Evolutionary conservation across 2,329 filamentous ascomycete species (phyloP).

Genomic region (Ophiostoma sp.): DNA sequence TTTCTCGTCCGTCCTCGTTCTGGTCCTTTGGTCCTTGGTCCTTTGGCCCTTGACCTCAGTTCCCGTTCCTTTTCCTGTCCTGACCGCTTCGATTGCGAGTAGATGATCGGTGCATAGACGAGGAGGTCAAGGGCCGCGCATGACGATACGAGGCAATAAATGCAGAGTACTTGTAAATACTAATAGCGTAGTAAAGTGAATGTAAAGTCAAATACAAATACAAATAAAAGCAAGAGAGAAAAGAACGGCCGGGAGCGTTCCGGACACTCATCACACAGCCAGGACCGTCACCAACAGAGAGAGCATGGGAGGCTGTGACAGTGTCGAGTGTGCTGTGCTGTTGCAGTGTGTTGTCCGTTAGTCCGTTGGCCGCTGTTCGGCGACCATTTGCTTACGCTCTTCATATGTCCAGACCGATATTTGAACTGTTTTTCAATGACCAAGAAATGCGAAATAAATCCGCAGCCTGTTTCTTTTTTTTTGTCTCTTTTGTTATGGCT

Average conservation of each 20-base stretch:
- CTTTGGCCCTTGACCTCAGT: neutral
- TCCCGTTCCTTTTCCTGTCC: neutral
- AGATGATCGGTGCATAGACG: neutral
- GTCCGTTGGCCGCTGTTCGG: neutral
- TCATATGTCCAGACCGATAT: neutral
- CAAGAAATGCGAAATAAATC: too few species aligned
- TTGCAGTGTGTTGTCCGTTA: neutral
- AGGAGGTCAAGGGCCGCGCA: too few species aligned
- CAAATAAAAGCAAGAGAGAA: neutral
- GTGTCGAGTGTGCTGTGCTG: neutral
- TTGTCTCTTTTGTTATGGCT: too few species aligned
- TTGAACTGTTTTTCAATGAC: too few species aligned
- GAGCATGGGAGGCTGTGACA: neutral
- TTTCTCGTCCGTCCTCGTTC: neutral
- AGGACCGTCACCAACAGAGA: neutral
- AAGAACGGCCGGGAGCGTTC: neutral
- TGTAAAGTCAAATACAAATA: neutral
- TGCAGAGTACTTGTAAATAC: neutral
- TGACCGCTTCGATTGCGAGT: neutral
- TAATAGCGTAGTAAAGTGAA: neutral
- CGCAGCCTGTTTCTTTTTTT: too few species aligned
- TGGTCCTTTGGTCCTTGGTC: neutral
- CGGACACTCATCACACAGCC: neutral
- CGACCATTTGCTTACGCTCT: neutral
- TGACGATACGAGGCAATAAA: too few species aligned